Conservation (phyloP, 1,284 basidiomycete genomes). For the Pseudozyma thailandica region DNA sequence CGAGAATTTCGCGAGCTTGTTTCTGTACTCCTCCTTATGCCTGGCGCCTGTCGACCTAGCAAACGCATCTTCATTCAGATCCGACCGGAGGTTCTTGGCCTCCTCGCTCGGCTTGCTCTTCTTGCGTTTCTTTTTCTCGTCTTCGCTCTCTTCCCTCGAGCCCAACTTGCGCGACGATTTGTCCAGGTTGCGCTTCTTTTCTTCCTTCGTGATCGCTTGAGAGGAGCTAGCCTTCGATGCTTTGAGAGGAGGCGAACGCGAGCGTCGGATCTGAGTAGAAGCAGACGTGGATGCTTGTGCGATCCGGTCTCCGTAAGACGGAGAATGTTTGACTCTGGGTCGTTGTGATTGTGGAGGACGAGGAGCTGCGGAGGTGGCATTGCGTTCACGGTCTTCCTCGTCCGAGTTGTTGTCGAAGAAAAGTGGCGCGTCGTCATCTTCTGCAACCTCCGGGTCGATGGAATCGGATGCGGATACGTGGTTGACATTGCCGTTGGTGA, state of each 20-base stretch:
- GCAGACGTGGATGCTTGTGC: not conserved
- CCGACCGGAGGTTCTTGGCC: conserved; percentile 33
- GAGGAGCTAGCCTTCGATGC: not conserved
- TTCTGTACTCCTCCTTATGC: conserved; percentile 39
- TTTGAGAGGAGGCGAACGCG: not conserved
- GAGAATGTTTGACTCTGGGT: conserved; percentile 12
- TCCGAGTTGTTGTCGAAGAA: conserved; percentile 22
- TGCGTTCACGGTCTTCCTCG: conserved; percentile 15
- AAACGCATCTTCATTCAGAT: conserved; percentile 53
- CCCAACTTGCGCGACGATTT: too few relatives aligned
- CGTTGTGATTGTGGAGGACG: not conserved
- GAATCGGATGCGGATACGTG: too few relatives aligned
- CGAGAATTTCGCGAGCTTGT: conserved; percentile 28
- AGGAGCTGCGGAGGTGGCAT: not conserved
- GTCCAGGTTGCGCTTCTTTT: too few relatives aligned
- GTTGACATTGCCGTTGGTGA: conserved; percentile 7
- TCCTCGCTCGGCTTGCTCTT: conserved; percentile 25
- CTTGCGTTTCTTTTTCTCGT: conserved; percentile 9
- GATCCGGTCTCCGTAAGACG: conserved; percentile 13
- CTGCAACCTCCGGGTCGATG: not conserved
- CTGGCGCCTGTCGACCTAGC: conserved; percentile 35
- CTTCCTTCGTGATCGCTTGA: conserved; percentile 3
- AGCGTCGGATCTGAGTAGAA: not conserved
- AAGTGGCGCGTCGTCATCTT: conserved; percentile 7
- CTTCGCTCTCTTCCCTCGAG: not conserved